Percentiles rank a stretch among this genome's conserved stretches.
phyloP scores from a whole-genome alignment of 306 rosid species.

The Sechiopsis laciniata region DNA sequence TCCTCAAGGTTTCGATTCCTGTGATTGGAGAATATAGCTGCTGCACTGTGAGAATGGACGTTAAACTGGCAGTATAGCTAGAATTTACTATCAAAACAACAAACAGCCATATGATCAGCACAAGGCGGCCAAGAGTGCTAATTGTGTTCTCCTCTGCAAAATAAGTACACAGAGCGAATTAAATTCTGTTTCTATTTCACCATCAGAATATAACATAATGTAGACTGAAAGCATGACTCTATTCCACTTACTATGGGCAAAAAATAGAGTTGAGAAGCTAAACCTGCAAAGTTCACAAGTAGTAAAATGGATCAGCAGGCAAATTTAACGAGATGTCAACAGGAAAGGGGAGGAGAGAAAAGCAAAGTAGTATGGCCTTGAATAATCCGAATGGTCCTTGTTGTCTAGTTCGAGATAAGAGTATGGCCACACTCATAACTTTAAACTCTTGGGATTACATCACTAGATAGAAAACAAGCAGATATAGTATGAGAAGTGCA shows the following conservation, averaged over 20 bases:
- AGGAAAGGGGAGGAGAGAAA: not conserved
- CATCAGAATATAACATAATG: not conserved
- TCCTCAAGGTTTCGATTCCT: constrained; percentile 74
- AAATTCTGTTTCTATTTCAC: not conserved
- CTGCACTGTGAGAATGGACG: constrained; percentile 96
- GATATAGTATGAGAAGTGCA: not conserved
- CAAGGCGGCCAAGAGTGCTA: constrained; percentile 82
- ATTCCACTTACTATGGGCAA: constrained; percentile 79
- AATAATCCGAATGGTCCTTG: not conserved
- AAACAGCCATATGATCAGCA: constrained; percentile 82
- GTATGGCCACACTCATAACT: not conserved
- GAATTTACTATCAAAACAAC: constrained; percentile 92
- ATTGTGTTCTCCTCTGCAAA: constrained; percentile 84
- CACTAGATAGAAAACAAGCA: not conserved
- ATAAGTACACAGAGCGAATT: constrained; percentile 21
- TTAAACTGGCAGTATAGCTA: constrained; percentile 97
- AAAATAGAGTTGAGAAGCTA: constrained; percentile 87
- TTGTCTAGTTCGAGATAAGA: not conserved
- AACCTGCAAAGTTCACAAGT: constrained; percentile 68
- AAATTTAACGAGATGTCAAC: not conserved
- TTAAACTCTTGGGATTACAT: not conserved
- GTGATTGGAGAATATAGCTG: constrained; percentile 60
- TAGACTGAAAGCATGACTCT: not conserved
- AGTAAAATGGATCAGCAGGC: constrained; percentile 27
- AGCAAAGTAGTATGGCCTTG: not conserved